These are phyloP conservation scores for Salvia hispanica DNA, from an alignment of 257 asterid genomes.

Conservation along the genomic window DNA sequence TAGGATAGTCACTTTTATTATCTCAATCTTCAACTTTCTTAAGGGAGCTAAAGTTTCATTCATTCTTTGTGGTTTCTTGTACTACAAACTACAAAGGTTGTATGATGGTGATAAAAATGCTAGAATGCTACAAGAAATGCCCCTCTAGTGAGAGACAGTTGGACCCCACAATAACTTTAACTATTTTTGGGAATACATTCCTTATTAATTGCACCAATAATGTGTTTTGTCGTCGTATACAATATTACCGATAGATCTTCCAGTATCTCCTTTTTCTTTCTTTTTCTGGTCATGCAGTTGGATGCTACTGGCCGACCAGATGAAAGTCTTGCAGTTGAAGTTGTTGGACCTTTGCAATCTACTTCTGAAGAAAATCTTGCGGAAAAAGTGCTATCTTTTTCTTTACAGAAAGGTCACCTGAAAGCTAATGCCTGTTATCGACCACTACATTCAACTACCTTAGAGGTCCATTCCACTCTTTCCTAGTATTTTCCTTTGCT, in stretches of 20 bases:
- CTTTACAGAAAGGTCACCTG: conserved; percentile 96
- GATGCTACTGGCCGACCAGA: conserved; percentile 97
- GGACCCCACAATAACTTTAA: too few relatives aligned
- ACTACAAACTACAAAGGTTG: too few relatives aligned
- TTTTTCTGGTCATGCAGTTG: conserved; percentile 63
- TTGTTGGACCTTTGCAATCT: conserved; percentile 86
- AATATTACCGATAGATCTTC: background rate
- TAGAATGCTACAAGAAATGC: too few relatives aligned
- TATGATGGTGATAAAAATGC: too few relatives aligned
- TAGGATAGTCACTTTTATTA: too few relatives aligned
- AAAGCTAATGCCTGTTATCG: conserved; percentile 79
- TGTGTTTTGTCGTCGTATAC: conserved; percentile 21
- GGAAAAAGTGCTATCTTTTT: conserved; percentile 77
- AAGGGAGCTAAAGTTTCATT: too few relatives aligned
- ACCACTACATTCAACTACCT: conserved; percentile 81
- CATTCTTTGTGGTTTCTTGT: too few relatives aligned
- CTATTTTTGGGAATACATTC: too few relatives aligned
- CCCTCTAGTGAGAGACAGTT: too few relatives aligned
- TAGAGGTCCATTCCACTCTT: conserved; percentile 68
- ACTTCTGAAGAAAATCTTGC: conserved; percentile 74
- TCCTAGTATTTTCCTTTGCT: conserved; percentile 21
- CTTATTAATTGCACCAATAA: background rate
- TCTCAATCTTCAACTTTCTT: too few relatives aligned
- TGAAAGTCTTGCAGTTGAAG: conserved; percentile 87
- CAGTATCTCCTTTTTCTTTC: background rate